Percentiles rank a stretch among this genome's conserved stretches.
These are phyloP conservation scores for Nakaseomyces delphensis DNA, from an alignment of 1,139 yeast genomes.

Conservation along the genomic window DNA sequence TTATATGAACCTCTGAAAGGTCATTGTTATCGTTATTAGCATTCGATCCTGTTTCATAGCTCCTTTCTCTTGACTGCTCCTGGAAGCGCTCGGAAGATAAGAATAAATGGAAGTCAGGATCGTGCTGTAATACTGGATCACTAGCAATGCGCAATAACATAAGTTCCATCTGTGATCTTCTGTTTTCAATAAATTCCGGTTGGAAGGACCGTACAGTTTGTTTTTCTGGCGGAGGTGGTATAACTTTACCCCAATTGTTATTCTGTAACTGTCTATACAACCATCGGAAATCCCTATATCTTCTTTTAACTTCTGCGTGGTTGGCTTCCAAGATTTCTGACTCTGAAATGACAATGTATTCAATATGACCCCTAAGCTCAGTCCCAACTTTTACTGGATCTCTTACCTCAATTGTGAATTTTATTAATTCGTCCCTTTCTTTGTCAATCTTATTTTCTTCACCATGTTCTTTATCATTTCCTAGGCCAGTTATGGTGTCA, in stretches of 20 bases:
- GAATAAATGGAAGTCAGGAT: conserved; percentile 70
- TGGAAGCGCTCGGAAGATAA: conserved; percentile 65
- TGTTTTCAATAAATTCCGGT: conserved; percentile 76
- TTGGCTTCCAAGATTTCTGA: conserved; percentile 33
- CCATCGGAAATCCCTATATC: conserved; percentile 83
- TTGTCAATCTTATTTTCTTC: conserved; percentile 4
- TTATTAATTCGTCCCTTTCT: conserved; percentile 12
- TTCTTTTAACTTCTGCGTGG: conserved; percentile 51
- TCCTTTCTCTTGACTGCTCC: conserved; percentile 56
- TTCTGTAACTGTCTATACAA: conserved; percentile 78
- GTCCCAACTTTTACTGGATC: conserved; percentile 94
- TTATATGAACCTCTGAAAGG: conserved; percentile 34
- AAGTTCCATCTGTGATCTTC: conserved; percentile 77
- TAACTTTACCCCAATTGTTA: conserved; percentile 81
- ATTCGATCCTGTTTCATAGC: conserved; percentile 45
- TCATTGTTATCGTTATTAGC: conserved; percentile 42
- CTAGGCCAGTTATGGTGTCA: conserved; percentile 6
- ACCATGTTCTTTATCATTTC: not conserved
- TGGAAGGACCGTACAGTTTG: conserved; percentile 86
- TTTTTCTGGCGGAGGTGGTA: conserved; percentile 96
- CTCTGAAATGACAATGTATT: conserved; percentile 64
- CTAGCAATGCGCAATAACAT: conserved; percentile 68
- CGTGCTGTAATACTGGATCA: conserved; percentile 51
- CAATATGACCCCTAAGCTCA: conserved; percentile 78
- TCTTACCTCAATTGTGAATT: conserved; percentile 64